A percentile compares a stretch with the other conserved stretches of the same genome.
Conservation (phyloP, 148 eudicot species). For the Gaultheria prostrata region DNA sequence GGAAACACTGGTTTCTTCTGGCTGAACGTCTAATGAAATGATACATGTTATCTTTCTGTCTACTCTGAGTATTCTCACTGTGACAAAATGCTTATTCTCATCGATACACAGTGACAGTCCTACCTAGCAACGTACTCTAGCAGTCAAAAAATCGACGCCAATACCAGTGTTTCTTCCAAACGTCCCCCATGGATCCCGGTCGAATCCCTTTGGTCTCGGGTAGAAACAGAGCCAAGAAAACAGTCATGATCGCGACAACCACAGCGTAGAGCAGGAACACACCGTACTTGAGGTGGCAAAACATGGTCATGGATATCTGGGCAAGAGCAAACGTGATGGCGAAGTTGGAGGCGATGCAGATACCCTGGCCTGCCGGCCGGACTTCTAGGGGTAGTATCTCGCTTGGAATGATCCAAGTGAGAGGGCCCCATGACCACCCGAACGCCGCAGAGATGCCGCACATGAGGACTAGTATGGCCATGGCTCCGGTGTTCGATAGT, state of each 20-base stretch:
- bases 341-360: constrained; percentile 37
- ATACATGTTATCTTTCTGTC: background rate
- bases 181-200: constrained; percentile 26
- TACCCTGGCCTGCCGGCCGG: constrained; percentile 22
- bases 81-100: background rate
- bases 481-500: constrained; percentile 9
- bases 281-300: constrained; percentile 40
- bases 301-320: constrained; percentile 36
- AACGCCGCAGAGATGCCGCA: constrained; percentile 35
- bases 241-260: constrained; percentile 27
- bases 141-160: constrained; percentile 29
- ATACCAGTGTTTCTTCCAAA: constrained; percentile 46
- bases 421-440: constrained; percentile 60
- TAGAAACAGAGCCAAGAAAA: constrained; percentile 32
- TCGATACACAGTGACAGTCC: background rate
- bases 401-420: constrained; percentile 41
- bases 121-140: background rate
- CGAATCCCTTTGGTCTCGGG: constrained; percentile 46
- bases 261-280: constrained; percentile 34
- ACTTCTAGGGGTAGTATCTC: constrained; percentile 28
- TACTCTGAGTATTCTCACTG: background rate
- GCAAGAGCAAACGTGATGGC: constrained; percentile 34
- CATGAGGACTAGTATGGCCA: constrained; percentile 27
- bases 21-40: background rate
- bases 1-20: background rate